These are phyloP conservation scores for Exophiala viscosa DNA, from an alignment of 2,329 filamentous ascomycete species.

Conservation along the genomic window DNA sequence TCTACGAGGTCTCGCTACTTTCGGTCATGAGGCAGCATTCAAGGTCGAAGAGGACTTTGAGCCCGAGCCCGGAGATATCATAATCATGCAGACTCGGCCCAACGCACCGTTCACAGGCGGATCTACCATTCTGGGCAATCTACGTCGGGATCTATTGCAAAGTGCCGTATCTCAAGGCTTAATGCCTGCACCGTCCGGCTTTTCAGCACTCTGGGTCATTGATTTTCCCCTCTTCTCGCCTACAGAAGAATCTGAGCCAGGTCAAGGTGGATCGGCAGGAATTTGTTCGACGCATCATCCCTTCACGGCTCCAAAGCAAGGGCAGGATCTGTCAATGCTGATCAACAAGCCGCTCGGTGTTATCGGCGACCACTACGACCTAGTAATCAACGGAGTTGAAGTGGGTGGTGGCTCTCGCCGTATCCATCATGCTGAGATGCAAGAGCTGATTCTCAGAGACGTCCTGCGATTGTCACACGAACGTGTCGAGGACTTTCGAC, in stretches of 20 bases:
- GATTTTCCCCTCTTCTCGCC: slow-evolving; percentile 92
- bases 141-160: slow-evolving; percentile 68
- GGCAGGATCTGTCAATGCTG: slow-evolving; percentile 70
- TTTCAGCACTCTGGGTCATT: slow-evolving; percentile 76
- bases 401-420: slow-evolving; percentile 88
- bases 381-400: slow-evolving; percentile 93
- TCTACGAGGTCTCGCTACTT: slow-evolving; percentile 68
- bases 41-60: slow-evolving; percentile 51
- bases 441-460: slow-evolving; percentile 79
- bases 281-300: slow-evolving; percentile 90
- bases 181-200: slow-evolving; percentile 50
- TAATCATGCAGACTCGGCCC: slow-evolving; percentile 75
- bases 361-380: slow-evolving; percentile 86
- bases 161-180: slow-evolving; percentile 62
- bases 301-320: slow-evolving; percentile 79
- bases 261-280: slow-evolving; percentile 76
- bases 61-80: slow-evolving; percentile 68
- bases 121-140: slow-evolving; percentile 62
- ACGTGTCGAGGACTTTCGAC: slow-evolving; percentile 75
- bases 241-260: slow-evolving; percentile 60
- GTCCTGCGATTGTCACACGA: slow-evolving; percentile 73
- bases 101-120: slow-evolving; percentile 65
- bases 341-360: slow-evolving; percentile 67
- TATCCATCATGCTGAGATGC: slow-evolving; percentile 79
- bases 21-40: slow-evolving; percentile 69